Percentiles rank a stretch among this genome's conserved stretches.
Conservation (phyloP, 805 yeast species). For the Jamesozyma lodderae region DNA sequence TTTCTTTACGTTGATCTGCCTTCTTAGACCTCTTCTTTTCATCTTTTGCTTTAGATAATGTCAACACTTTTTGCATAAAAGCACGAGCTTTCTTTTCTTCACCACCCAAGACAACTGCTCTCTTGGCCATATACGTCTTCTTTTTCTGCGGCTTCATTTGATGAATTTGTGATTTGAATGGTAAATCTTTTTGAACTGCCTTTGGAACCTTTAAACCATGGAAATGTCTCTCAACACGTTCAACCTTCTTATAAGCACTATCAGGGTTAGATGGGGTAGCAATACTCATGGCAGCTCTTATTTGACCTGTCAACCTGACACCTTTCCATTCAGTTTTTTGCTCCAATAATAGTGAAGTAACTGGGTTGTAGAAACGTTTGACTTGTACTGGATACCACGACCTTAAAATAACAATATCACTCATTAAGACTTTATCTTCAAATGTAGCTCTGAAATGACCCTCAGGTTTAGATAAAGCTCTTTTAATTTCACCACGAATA, state of each 20-base stretch:
- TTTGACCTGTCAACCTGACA: conserved; percentile 90
- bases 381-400: conserved; percentile 96
- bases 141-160: conserved; percentile 82
- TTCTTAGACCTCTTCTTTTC: conserved; percentile 66
- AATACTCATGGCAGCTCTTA: conserved; percentile 65
- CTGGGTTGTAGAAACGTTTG: conserved; percentile 90
- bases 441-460: conserved; percentile 95
- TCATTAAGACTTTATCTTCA: conserved; percentile 87
- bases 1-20: conserved; percentile 63
- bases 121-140: conserved; percentile 71
- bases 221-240: conserved; percentile 76
- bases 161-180: conserved; percentile 86
- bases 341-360: conserved; percentile 71
- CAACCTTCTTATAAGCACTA: conserved; percentile 58
- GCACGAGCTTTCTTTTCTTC: conserved; percentile 91
- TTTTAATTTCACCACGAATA: conserved; percentile 91
- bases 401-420: conserved; percentile 80
- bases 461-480: conserved; percentile 89
- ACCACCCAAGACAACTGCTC: conserved; percentile 89
- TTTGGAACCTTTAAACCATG: conserved; percentile 83
- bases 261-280: conserved; percentile 52
- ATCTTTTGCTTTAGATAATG: conserved; percentile 80
- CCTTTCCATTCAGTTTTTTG: conserved; percentile 91
- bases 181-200: conserved; percentile 63
- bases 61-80: conserved; percentile 76